Conservation (phyloP, 2,329 filamentous ascomycete species). For the Exserohilum turcica region DNA sequence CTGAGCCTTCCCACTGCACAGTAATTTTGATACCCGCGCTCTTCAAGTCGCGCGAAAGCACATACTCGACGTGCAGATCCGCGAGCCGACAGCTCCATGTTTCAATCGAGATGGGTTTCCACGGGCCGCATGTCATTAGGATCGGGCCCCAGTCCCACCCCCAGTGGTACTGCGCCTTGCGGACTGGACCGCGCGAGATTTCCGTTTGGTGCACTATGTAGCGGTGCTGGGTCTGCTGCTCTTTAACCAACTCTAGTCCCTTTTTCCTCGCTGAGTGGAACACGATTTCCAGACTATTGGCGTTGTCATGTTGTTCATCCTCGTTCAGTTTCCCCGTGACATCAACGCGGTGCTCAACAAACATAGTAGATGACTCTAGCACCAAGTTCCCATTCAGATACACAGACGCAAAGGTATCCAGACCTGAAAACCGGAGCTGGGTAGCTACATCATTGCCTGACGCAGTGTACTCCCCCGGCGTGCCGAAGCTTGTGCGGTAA, state of each 20-base stretch:
- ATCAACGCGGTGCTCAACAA: constrained; percentile 61
- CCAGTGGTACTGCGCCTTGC: constrained; percentile 59
- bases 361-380: constrained; percentile 66
- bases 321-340: constrained; percentile 51
- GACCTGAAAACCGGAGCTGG: constrained; percentile 64
- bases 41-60: constrained; percentile 50
- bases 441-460: constrained; percentile 34
- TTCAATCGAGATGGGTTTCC: constrained; percentile 74
- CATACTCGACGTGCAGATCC: constrained; percentile 67
- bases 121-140: constrained; percentile 58
- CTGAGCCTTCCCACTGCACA: not conserved
- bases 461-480: constrained; percentile 39
- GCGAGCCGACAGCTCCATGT: constrained; percentile 68
- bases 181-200: constrained; percentile 58
- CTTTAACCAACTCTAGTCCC: constrained; percentile 57
- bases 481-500: constrained; percentile 44
- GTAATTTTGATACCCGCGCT: not conserved
- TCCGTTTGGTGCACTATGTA: constrained; percentile 49
- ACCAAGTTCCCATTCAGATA: constrained; percentile 60
- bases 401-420: constrained; percentile 67
- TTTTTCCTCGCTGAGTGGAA: constrained; percentile 61
- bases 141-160: constrained; percentile 59
- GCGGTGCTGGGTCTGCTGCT: constrained; percentile 58
- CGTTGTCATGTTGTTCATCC: constrained; percentile 52
- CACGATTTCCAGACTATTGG: constrained; percentile 60